Conservation (phyloP, 2,329 filamentous ascomycete genomes). For the Cadophora gregata region DNA sequence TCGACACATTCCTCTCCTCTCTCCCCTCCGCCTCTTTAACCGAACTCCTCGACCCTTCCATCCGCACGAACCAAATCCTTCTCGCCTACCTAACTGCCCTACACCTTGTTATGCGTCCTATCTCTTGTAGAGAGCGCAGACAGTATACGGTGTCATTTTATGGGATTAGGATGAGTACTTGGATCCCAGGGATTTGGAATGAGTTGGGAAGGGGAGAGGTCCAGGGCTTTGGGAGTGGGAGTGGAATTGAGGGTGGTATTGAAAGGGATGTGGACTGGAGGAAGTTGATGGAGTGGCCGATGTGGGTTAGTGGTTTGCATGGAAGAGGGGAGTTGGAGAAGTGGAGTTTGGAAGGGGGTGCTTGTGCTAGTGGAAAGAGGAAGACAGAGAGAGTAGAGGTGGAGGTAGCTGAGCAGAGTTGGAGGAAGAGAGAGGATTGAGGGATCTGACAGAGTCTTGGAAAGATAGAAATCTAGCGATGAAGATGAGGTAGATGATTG, state of each 20-base stretch:
- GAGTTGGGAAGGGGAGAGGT: neutral
- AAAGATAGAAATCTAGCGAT: too few species aligned
- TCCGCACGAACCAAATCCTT: slow-evolving; percentile 24
- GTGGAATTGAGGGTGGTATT: neutral
- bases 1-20: slow-evolving; percentile 19
- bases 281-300: neutral
- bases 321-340: slow-evolving; percentile 5
- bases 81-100: slow-evolving; percentile 27
- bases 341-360: slow-evolving; percentile 4
- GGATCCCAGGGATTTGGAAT: slow-evolving; percentile 25
- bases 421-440: neutral
- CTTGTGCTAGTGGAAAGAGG: neutral
- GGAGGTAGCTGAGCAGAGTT: neutral
- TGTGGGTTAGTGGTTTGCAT: slow-evolving; percentile 10
- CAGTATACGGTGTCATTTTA: slow-evolving; percentile 30
- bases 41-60: slow-evolving; percentile 19
- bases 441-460: too few species aligned
- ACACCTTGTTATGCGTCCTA: slow-evolving; percentile 28
- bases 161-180: slow-evolving; percentile 28
- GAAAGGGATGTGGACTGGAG: neutral
- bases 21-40: slow-evolving; percentile 11
- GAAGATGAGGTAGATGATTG: too few species aligned
- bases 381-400: too few species aligned
- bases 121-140: slow-evolving; percentile 27
- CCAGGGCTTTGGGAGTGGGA: too few species aligned